Evolutionary conservation across 2,329 filamentous ascomycete species (phyloP), one percentile per base, ranked within the genome.

Genomic region (Pseudopyricularia javanii): DNA sequence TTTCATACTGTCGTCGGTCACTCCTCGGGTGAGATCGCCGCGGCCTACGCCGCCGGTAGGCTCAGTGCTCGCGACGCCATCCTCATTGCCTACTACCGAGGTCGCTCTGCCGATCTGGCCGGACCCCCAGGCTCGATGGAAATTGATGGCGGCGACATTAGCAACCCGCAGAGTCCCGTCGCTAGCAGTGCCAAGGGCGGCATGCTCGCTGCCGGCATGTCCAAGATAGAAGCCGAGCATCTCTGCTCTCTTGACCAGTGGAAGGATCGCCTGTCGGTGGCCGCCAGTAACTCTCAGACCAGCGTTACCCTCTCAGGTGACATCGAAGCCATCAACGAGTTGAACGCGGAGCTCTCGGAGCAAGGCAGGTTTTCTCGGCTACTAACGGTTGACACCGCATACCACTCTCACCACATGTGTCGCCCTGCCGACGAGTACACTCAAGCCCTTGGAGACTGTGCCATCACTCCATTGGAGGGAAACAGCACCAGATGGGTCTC

Each of bases 371-470:
- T 71, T 49, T 63, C 64, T 0, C 60, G 68, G 2, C 11, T 64
- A 0, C 60, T 77, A 7, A 56, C 58, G 1, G 67, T 76, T 0
- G 70, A 75, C 47, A 72, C 66, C 0, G 74, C 73, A 0, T 77
- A 76, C 50, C 74, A 77, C 59, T 76, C 74, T 0, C 65, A 64
- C 1, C 74, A 76, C 56, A 77, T 77, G 74, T 49, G 59, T 1
- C 54, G 26, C 22, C 60, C 69, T 1, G 65, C 67, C 0, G 56
- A 35, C 1, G 54, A 63, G 49, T 74, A 74, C 52, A 54, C 63
- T 3, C 53, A 64, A 26, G 59, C 58, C 1, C 55, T 74, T 40
- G 33, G 52, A 2, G 53, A 51, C 15, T 66, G 62, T 30, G 54
- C 53, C 15, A 64, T 73, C 26, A 35, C 54, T 0, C 62, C 64